phyloP scores from a whole-genome alignment of 192 early-diverging fungal species.

The Ambispora gerdemannii region DNA sequence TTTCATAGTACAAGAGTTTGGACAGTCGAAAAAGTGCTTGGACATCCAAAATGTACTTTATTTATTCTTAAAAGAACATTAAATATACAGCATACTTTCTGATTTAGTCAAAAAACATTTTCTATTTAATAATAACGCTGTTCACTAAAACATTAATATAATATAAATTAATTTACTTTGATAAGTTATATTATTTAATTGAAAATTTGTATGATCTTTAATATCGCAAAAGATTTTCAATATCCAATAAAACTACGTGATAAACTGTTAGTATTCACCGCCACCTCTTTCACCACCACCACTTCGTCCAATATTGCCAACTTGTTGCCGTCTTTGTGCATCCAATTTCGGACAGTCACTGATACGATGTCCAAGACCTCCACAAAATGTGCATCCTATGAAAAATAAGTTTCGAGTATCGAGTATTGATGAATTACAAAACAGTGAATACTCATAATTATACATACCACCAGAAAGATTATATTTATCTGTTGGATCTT shows the following conservation, averaged over 20 bases:
- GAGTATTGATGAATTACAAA: conserved; percentile 31
- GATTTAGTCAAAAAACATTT: too few species aligned
- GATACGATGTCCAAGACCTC: conserved; percentile 91
- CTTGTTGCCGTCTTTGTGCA: conserved; percentile 28
- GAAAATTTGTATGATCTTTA: too few species aligned
- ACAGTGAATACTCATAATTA: too few species aligned
- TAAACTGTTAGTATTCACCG: conserved; percentile 21
- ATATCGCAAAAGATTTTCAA: neutral
- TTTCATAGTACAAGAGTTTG: too few species aligned
- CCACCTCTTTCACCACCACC: conserved; percentile 28
- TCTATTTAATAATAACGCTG: too few species aligned
- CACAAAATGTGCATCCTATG: conserved; percentile 89
- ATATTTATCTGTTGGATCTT: conserved; percentile 88
- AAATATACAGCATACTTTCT: too few species aligned
- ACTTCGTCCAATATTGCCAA: conserved; percentile 27
- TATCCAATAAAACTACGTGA: neutral
- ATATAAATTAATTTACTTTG: too few species aligned
- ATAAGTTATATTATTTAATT: too few species aligned
- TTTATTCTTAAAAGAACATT: too few species aligned
- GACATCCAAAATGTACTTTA: too few species aligned
- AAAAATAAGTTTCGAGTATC: conserved; percentile 31
- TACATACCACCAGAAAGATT: conserved; percentile 65
- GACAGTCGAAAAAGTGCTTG: too few species aligned
- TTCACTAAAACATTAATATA: too few species aligned
- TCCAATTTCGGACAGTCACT: conserved; percentile 81